A percentile compares a stretch with the other conserved stretches of the same genome.
Evolutionary conservation across 768 basidiomycete species (phyloP).

Genomic region (Candolleomyces eurysporus): DNA sequence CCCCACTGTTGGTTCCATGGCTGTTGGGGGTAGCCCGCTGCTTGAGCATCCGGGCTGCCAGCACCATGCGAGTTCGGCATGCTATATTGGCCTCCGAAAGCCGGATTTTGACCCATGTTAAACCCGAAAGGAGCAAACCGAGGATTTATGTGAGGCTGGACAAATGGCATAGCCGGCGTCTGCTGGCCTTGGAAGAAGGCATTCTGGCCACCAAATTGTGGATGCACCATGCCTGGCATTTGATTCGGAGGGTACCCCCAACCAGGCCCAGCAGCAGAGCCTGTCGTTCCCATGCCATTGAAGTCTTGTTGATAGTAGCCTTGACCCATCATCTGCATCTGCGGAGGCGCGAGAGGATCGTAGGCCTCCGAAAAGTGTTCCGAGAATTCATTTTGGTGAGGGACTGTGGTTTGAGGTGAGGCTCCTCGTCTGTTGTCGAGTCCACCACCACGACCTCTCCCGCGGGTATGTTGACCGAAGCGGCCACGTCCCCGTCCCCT

Average conservation of each 20-base stretch:
- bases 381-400: neutral
- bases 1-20: slow-evolving; percentile 40
- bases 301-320: neutral
- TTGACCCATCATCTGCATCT: neutral
- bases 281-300: neutral
- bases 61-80: neutral
- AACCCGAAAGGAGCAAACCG: slow-evolving; percentile 72
- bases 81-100: neutral
- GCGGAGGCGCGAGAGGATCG: slow-evolving; percentile 9
- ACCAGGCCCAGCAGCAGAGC: neutral
- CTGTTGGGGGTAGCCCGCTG: slow-evolving; percentile 1
- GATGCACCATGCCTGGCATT: neutral
- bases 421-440: neutral
- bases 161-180: slow-evolving; percentile 22
- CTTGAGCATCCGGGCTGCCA: neutral
- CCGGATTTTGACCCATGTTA: slow-evolving; percentile 4
- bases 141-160: slow-evolving; percentile 87
- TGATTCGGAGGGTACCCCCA: slow-evolving; percentile 4
- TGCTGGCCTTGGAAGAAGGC: neutral
- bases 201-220: slow-evolving; percentile 5
- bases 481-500: slow-evolving; percentile 16
- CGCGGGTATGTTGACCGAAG: slow-evolving; percentile 18
- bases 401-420: neutral
- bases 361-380: slow-evolving; percentile 1
- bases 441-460: slow-evolving; percentile 30